Evolutionary conservation across 2,329 filamentous ascomycete genomes (phyloP).

Genomic region (Calonectria henricotiae): DNA sequence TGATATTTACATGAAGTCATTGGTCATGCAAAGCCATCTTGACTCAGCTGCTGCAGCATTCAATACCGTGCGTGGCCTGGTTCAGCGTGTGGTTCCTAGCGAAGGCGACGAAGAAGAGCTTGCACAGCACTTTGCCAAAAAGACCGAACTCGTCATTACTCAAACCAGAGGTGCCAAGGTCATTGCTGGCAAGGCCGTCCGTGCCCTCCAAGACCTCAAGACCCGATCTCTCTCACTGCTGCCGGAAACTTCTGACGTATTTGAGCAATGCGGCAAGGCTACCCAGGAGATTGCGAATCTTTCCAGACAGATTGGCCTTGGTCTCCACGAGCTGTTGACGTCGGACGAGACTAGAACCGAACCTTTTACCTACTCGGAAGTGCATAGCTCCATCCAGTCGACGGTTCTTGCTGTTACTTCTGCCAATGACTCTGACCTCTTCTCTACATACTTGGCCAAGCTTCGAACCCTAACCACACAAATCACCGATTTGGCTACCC

Average conservation of each 20-base stretch:
- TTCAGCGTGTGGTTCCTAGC: conserved; percentile 75
- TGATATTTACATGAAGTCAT: conserved; percentile 83
- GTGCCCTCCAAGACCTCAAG: conserved; percentile 84
- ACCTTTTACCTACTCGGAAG: conserved; percentile 77
- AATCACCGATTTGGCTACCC: conserved; percentile 79
- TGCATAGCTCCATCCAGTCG: conserved; percentile 75
- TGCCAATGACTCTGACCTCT: conserved; percentile 77
- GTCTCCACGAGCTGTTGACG: conserved; percentile 75
- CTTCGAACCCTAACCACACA: conserved; percentile 76
- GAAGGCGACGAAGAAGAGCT: conserved; percentile 74
- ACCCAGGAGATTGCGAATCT: conserved; percentile 78
- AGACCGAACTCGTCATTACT: conserved; percentile 80
- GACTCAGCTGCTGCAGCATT: conserved; percentile 83
- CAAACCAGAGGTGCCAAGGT: conserved; percentile 90
- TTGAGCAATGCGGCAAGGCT: conserved; percentile 79
- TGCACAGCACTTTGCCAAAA: conserved; percentile 78
- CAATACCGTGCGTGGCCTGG: conserved; percentile 74
- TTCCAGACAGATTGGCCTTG: conserved; percentile 77
- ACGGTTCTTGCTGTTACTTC: conserved; percentile 67
- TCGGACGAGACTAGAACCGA: conserved; percentile 81
- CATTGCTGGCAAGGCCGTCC: conserved; percentile 83
- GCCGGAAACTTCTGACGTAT: conserved; percentile 77
- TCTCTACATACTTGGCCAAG: conserved; percentile 78
- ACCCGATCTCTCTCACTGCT: conserved; percentile 82
- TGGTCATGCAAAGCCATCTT: conserved; percentile 85